A percentile compares a stretch with the other conserved stretches of the same genome.
Evolutionary conservation across 106 monocot genomes (phyloP).

Genomic region (Acorus calamus): DNA sequence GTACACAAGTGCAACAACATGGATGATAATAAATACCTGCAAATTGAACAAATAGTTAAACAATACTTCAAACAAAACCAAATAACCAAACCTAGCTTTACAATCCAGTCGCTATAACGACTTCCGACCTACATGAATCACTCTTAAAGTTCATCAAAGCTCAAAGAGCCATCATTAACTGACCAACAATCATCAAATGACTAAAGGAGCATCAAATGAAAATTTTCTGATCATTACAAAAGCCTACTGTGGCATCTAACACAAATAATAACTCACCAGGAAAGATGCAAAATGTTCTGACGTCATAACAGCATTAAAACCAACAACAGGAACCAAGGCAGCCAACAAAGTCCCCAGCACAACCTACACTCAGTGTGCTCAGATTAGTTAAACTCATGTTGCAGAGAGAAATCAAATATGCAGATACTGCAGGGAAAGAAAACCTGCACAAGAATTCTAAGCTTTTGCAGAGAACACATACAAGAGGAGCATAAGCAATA

Average conservation of each 20-base stretch:
- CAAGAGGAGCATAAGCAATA: constrained; percentile 51
- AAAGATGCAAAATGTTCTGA: constrained; percentile 99
- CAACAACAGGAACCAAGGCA: constrained; percentile 93
- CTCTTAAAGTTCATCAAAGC: not conserved
- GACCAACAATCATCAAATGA: too few species aligned
- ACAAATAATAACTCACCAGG: constrained; percentile 41
- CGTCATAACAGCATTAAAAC: constrained; percentile 99
- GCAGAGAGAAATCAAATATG: too few species aligned
- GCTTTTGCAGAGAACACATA: constrained; percentile 33
- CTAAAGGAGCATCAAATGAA: too few species aligned
- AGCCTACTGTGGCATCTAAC: too few species aligned
- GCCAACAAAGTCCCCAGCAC: constrained; percentile 89
- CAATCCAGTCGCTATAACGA: too few species aligned
- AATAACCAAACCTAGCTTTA: not conserved
- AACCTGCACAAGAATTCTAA: too few species aligned
- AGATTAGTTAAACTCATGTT: too few species aligned
- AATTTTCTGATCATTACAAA: too few species aligned
- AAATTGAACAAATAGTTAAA: constrained; percentile 8
- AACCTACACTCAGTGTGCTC: constrained; percentile 36
- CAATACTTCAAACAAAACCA: not conserved
- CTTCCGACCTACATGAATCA: too few species aligned
- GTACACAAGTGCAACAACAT: constrained; percentile 94
- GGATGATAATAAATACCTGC: constrained; percentile 96
- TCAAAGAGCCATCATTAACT: not conserved
- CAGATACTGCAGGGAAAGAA: too few species aligned